Evolutionary conservation across 352 stramenopile genomes (phyloP).

Genomic region (Nothophytophthora sp.): DNA sequence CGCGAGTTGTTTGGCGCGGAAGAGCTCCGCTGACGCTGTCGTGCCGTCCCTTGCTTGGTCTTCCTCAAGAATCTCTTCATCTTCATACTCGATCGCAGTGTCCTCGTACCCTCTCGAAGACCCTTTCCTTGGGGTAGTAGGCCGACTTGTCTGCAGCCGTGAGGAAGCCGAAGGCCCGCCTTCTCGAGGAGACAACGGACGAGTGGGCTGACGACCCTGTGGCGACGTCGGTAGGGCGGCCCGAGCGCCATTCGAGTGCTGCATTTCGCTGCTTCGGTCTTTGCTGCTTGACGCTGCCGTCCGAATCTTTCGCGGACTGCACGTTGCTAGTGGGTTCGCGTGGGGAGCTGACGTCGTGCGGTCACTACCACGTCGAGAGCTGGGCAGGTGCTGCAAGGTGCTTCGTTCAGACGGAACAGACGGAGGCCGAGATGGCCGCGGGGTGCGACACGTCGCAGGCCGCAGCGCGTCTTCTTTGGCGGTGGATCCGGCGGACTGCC

Average conservation of each 20-base stretch:
- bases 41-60: constrained; percentile 4
- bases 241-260: constrained; percentile 2
- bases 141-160: constrained; percentile 9
- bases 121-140: constrained; percentile 6
- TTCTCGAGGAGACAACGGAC: constrained; percentile 17
- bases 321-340: constrained; percentile 6
- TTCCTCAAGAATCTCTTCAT: constrained; percentile 36
- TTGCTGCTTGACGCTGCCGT: not conserved
- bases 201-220: constrained; percentile 14
- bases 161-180: not conserved
- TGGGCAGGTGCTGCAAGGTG: constrained; percentile 7
- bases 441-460: constrained; percentile 22
- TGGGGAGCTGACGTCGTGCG: constrained; percentile 3
- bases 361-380: not conserved
- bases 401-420: not conserved
- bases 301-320: constrained; percentile 34
- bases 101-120: constrained; percentile 10
- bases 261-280: constrained; percentile 1
- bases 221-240: constrained; percentile 18
- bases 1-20: constrained; percentile 12
- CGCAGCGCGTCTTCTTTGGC: constrained; percentile 7
- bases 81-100: constrained; percentile 36
- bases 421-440: constrained; percentile 13
- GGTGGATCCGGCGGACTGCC: constrained; percentile 16
- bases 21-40: constrained; percentile 10